phyloP scores from a whole-genome alignment of 495 filamentous ascomycete genomes.

The Xylaria venustula region DNA sequence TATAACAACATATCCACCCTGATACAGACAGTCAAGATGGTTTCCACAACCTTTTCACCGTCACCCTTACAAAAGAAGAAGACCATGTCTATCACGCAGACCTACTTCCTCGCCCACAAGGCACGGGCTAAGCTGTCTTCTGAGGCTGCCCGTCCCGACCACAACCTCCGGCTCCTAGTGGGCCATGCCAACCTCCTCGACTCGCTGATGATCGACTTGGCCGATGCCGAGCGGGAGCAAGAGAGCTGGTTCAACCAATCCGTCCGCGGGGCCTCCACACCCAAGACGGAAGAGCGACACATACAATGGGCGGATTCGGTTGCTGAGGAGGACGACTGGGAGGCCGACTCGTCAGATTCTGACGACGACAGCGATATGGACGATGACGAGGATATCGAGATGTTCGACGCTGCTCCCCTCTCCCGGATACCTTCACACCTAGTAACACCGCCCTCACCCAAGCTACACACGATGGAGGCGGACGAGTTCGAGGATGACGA shows the following conservation, averaged over 20 bases:
- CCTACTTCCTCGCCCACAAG: slow-evolving; percentile 95
- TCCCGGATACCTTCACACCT: slow-evolving; percentile 42
- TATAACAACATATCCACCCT: slow-evolving; percentile 20
- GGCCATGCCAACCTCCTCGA: slow-evolving; percentile 98
- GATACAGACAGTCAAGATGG: slow-evolving; percentile 29
- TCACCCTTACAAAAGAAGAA: slow-evolving; percentile 40
- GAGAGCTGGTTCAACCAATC: slow-evolving; percentile 98
- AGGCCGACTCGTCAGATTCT: slow-evolving; percentile 62
- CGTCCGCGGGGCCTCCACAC: slow-evolving; percentile 66
- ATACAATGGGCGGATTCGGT: slow-evolving; percentile 86
- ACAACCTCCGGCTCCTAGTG: slow-evolving; percentile 90
- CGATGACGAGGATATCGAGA: slow-evolving; percentile 50
- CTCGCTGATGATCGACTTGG: slow-evolving; percentile 90
- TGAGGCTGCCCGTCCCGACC: slow-evolving; percentile 85
- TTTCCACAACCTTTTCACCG: slow-evolving; percentile 24
- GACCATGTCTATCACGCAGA: slow-evolving; percentile 96
- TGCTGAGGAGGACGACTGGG: slow-evolving; percentile 70
- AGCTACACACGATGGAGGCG: slow-evolving; percentile 33
- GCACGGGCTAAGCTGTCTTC: slow-evolving; percentile 91
- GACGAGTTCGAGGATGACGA: slow-evolving; percentile 64
- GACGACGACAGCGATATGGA: slow-evolving; percentile 53
- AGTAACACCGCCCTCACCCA: slow-evolving; percentile 24
- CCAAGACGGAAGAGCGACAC: slow-evolving; percentile 60
- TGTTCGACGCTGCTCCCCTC: slow-evolving; percentile 49
- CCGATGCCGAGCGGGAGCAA: slow-evolving; percentile 91